Evolutionary conservation across 805 yeast species (phyloP), one percentile per base, ranked within the genome.

Genomic region (Wickerhamomyces kurtzmanii): DNA sequence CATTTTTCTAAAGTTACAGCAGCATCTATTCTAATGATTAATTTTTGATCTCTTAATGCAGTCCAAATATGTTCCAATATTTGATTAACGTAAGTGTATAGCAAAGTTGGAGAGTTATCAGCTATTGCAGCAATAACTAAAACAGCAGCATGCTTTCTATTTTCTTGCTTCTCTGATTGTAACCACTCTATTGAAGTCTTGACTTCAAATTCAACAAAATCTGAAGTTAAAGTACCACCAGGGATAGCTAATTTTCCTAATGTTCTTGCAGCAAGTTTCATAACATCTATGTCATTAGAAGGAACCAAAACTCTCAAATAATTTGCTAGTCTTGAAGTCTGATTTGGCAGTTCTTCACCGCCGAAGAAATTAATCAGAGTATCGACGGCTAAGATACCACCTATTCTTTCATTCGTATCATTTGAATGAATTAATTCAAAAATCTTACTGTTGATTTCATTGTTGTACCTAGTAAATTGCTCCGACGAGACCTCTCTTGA

Each of bases 331-430:
- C 97, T 64, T 6, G 95, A 84, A 3, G 93, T 82, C 53, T 83
- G 87, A 31, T 84, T 83, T 14, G 93, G 84, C 37, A 78, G 70
- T 42, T 86, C 96, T 41, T 81, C 89, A 12, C 84, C 85, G 8
- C 83, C 75, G 38, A 85, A 87, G 43, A 83, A 75, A 32, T 82
- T 91, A 29, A 89, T 82, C 34, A 89, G 65, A 3, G 91, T 75
- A 51, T 84, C 91, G 31, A 89, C 80, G 9, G 96, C 96, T 14
- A 85, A 70, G 18, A 89, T 78, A 23, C 96, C 97, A 12, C 96
- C 97, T 20, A 87, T 63, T 37, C 83, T 76, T 37, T 81, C 86
- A 17, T 65, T 53, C 6, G 75, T 55, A 39, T 81, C 89, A 7
- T 75, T 65, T 5, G 87, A 75, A 42, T 84, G 85, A 27, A 85